Conservation (phyloP, 1,139 yeast genomes). For the Scheffersomyces lignicola region DNA sequence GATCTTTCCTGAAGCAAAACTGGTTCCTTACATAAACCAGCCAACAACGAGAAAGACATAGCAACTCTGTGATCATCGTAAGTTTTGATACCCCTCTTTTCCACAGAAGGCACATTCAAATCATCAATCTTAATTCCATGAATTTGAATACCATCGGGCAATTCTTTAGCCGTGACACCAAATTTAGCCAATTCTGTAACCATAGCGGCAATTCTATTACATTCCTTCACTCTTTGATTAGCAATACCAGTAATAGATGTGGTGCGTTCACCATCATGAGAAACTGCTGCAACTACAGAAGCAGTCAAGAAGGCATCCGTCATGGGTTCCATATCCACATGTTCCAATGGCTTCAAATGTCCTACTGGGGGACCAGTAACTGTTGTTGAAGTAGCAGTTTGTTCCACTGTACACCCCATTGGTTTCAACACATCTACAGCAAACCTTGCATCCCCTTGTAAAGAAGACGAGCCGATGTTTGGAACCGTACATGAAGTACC, state of each 20-base stretch:
- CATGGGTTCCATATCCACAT: constrained; percentile 98
- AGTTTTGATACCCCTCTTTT: constrained; percentile 59
- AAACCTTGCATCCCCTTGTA: constrained; percentile 97
- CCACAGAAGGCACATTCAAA: constrained; percentile 50
- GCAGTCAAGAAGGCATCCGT: constrained; percentile 98
- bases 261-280: constrained; percentile 50
- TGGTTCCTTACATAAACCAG: constrained; percentile 55
- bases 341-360: constrained; percentile 62
- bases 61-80: constrained; percentile 99
- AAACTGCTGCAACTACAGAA: constrained; percentile 92
- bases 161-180: constrained; percentile 82
- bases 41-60: constrained; percentile 90
- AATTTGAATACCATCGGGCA: constrained; percentile 90
- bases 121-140: constrained; percentile 58
- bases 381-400: constrained; percentile 82
- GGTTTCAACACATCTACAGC: constrained; percentile 91
- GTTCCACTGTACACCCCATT: constrained; percentile 91
- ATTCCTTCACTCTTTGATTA: constrained; percentile 95
- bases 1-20: constrained; percentile 82
- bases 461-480: constrained; percentile 85
- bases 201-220: constrained; percentile 97
- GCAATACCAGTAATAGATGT: constrained; percentile 95
- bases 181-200: constrained; percentile 81
- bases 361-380: constrained; percentile 87
- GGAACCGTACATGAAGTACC: constrained; percentile 93